phyloP scores from a whole-genome alignment of 495 filamentous ascomycete species.

The Aspergillus leporis region DNA sequence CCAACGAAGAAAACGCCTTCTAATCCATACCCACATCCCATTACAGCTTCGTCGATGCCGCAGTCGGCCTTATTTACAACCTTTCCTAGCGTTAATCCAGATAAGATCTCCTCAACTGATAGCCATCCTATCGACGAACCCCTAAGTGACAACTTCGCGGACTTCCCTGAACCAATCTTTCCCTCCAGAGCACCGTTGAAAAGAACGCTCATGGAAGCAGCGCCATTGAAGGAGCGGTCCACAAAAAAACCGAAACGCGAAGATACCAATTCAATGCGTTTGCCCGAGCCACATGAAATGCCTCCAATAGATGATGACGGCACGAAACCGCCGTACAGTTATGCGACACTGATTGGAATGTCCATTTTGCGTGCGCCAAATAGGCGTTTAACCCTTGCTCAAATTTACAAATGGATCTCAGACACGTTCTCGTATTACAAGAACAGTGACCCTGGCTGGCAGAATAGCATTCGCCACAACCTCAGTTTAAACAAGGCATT shows the following conservation, averaged over 20 bases:
- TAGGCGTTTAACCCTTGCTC: conserved; percentile 83
- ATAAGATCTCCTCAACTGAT: conserved; percentile 59
- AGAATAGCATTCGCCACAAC: conserved; percentile 98
- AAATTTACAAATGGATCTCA: conserved; percentile 99
- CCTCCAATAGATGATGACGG: conserved; percentile 83
- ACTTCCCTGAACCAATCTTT: conserved; percentile 56
- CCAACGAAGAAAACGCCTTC: conserved; percentile 74
- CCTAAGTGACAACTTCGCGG: conserved; percentile 51
- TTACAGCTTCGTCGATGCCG: conserved; percentile 56
- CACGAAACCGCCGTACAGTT: conserved; percentile 85
- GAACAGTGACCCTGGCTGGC: conserved; percentile 84
- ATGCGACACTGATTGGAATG: conserved; percentile 96
- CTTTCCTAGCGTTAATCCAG: conserved; percentile 50
- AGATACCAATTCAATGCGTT: conserved; percentile 43
- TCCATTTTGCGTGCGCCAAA: conserved; percentile 86
- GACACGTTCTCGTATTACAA: conserved; percentile 90
- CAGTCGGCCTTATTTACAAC: conserved; percentile 67
- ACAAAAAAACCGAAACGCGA: conserved; percentile 61
- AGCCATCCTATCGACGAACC: conserved; percentile 53
- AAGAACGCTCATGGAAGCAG: conserved; percentile 69
- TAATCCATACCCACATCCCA: conserved; percentile 41
- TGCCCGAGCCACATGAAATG: conserved; percentile 76
- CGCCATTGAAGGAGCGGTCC: conserved; percentile 68
- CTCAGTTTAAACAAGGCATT: conserved; percentile 98
- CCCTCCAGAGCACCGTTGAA: conserved; percentile 63